These are phyloP conservation scores for Beauveria caledonica DNA, from an alignment of 2,329 filamentous ascomycete species.

Conservation along the genomic window DNA sequence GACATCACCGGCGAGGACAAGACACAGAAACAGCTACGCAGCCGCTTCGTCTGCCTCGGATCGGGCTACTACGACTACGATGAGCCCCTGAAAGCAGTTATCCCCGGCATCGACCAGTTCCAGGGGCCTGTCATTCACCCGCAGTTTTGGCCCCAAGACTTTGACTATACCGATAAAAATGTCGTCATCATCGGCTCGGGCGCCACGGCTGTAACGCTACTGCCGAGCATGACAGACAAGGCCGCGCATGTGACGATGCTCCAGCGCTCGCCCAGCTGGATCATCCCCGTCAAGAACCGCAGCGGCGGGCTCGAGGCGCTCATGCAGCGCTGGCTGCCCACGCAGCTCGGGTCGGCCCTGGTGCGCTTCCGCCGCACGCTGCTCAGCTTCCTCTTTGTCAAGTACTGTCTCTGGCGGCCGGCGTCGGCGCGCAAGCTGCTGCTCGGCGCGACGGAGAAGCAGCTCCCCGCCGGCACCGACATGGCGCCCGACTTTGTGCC, in stretches of 20 bases:
- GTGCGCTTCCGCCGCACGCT: slow-evolving; percentile 42
- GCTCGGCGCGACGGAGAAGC: slow-evolving; percentile 24
- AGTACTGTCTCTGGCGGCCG: neutral
- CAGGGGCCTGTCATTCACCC: slow-evolving; percentile 50
- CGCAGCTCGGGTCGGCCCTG: slow-evolving; percentile 34
- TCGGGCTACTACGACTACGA: slow-evolving; percentile 61
- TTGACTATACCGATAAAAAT: slow-evolving; percentile 56
- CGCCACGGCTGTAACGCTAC: slow-evolving; percentile 58
- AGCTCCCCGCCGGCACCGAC: slow-evolving; percentile 40
- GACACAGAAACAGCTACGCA: slow-evolving; percentile 23
- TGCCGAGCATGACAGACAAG: slow-evolving; percentile 51
- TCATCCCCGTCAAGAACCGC: slow-evolving; percentile 33
- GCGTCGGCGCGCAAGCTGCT: neutral
- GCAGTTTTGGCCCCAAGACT: slow-evolving; percentile 64
- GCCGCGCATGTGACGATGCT: slow-evolving; percentile 59
- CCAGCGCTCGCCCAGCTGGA: slow-evolving; percentile 57
- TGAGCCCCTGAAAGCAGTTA: slow-evolving; percentile 44
- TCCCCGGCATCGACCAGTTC: slow-evolving; percentile 31
- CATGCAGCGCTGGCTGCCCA: slow-evolving; percentile 32
- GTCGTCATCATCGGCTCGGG: slow-evolving; percentile 60
- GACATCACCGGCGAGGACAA: neutral
- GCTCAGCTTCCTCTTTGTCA: slow-evolving; percentile 32
- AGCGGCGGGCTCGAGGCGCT: slow-evolving; percentile 22
- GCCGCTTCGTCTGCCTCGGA: slow-evolving; percentile 48
- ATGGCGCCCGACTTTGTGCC: slow-evolving; percentile 48